Evolutionary conservation across 306 rosid species (phyloP).

Genomic region (Elaeagnus macrophylla): DNA sequence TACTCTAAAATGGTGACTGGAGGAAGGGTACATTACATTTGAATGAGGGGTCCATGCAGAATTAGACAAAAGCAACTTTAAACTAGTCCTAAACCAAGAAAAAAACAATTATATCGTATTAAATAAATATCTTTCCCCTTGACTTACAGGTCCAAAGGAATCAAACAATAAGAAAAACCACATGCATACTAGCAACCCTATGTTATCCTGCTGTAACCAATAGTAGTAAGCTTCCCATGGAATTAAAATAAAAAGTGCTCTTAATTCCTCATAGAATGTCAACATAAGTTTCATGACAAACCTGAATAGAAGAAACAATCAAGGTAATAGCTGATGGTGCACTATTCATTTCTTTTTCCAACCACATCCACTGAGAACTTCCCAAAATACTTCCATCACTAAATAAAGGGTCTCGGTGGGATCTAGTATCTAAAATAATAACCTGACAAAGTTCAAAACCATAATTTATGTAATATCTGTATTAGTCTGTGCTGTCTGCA

Average conservation of each 20-base stretch:
- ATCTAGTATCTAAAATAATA: conserved; percentile 63
- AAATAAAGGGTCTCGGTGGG: conserved; percentile 68
- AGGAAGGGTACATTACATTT: not conserved
- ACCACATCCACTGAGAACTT: conserved; percentile 63
- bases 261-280: not conserved
- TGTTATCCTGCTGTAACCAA: not conserved
- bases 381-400: conserved; percentile 78
- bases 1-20: not conserved
- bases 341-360: conserved; percentile 57
- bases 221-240: too few relatives aligned
- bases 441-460: conserved; percentile 24
- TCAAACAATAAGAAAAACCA: not conserved
- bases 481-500: not conserved
- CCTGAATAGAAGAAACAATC: conserved; percentile 80
- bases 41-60: not conserved
- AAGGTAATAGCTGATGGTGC: conserved; percentile 54
- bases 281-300: conserved; percentile 5
- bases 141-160: not conserved
- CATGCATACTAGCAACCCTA: not conserved
- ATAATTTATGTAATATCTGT: conserved; percentile 1
- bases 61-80: not conserved
- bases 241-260: not conserved
- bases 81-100: not conserved
- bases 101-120: not conserved
- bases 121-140: not conserved